Evolutionary conservation across 148 eudicot genomes (phyloP).

Genomic region (Rhododendron ferrugineum): DNA sequence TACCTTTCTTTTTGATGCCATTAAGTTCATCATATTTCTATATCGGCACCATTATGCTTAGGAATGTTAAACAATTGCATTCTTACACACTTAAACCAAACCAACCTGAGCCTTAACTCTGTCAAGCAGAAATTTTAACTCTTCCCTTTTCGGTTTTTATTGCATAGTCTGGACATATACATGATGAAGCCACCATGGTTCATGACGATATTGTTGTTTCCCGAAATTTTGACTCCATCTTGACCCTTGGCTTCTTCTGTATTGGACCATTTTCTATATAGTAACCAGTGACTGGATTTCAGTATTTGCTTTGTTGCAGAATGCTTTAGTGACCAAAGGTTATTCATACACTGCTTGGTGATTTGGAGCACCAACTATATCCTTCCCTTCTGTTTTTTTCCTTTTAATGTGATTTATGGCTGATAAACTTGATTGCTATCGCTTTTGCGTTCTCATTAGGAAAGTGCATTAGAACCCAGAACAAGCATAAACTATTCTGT

Average conservation of each 20-base stretch:
- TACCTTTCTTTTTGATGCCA: background rate
- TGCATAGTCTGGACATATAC: background rate
- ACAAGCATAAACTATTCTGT: background rate
- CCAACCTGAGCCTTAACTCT: background rate
- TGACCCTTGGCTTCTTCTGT: background rate
- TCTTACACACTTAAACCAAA: background rate
- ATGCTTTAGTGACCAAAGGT: background rate
- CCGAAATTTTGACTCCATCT: background rate
- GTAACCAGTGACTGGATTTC: background rate
- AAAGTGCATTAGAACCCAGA: background rate
- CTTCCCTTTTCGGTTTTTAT: background rate
- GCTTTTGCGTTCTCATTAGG: background rate
- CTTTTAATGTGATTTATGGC: background rate
- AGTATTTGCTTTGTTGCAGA: background rate
- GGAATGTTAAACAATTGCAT: background rate
- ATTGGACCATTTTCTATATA: background rate
- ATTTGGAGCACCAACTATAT: background rate
- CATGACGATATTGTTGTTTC: background rate
- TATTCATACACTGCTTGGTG: background rate
- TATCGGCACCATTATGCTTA: too few species aligned
- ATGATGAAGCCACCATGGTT: conserved; percentile 3
- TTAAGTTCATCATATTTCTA: background rate
- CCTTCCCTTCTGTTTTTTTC: background rate
- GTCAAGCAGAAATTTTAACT: background rate
- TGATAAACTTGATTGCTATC: background rate